Evolutionary conservation across 1,139 yeast species (phyloP), one percentile per base, ranked within the genome.

Genomic region (Sugiyamaella castrensis): DNA sequence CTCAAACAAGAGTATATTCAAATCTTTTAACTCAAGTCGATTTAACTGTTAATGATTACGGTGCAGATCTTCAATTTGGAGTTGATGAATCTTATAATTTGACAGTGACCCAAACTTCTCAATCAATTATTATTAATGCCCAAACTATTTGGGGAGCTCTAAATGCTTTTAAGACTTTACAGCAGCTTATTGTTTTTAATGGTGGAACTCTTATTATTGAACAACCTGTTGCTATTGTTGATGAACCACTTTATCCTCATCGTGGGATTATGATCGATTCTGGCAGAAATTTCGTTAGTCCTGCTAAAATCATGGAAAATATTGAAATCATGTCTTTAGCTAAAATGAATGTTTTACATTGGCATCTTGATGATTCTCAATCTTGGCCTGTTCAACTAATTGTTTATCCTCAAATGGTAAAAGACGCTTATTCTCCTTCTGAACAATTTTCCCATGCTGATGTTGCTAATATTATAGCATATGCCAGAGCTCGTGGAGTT

Each of bases 191-290:
- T 8, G 58, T 73, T 24, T 70, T 63, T 48, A 59, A 67, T 35
- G 13, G 44, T 34, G 35, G 60, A 55, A 37, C 53, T 51, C 37
- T 62, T 51, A 10, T 69, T 54, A 59, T 75, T 38, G 77, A 73
- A 59, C 66, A 63, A 46, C 61, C 71, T 1, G 73, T 75, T 8
- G 46, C 53, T 2, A 70, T 76, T 46, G 44, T 47, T 31, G 80
- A 76, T 57, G 56, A 55, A 8, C 80, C 80, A 3, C 51, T 64
- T 35, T 73, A 62, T 53, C 65, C 71, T n/a, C 77, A 75, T 55
- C 65, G 80, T 43, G 80, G 79, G 4, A 44, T 76, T 11, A 61
- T 74, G 68, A 63, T 75, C 47, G 80, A 75, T 59, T 62, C 75
- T 1, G 74, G 71, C 1, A 62, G 80, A 46, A 75, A 75, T 57